Evolutionary conservation across 1,284 basidiomycete species (phyloP), one percentile per base, ranked within the genome.

Genomic region (Trichosporon asahii): DNA sequence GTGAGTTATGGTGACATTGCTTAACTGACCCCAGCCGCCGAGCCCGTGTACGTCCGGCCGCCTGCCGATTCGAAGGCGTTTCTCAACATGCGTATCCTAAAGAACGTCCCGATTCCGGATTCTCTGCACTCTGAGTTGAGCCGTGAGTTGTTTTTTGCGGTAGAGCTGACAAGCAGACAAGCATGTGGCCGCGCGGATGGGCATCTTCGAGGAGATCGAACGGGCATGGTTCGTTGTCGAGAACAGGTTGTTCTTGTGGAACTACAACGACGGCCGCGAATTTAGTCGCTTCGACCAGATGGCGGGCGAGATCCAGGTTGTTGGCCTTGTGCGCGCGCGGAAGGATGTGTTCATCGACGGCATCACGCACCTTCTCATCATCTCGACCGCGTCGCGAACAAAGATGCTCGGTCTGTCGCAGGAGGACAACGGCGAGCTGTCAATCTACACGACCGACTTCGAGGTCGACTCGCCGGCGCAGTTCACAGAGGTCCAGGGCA

Each of bases 201-300:
- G 96, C 11, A 84, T 99, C 68, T 89, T 99, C 79, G 90, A 95
- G 35, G 93, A 95, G 76, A 93, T 99, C 73, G 93, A 94, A 76
- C 88, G 95, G 65, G 95, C 93, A 0, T 99, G 95, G 94, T 92
- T 98, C 76, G 91, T 93, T 11, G 91, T 98, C 73, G 94, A 98
- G 85, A 91, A 96, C 82, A 92, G 93, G 77, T 86, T 99, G 53
- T 94, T 97, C 79, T 85, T 99, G 31, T 99, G 97, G 97, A 94
- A 98, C 83, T 99, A 98, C 82, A 85, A 90, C 65, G 93, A 97
- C 78, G 93, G 81, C 3, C 81, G 78, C n/a, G 79, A 81, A 37
- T 79, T 77, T 61, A 81, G 76, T 70, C 93, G 94, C 27, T 97
- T 93, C 80, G 90, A 92, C 70, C 93, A 97, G 80, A 92, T 96